These are phyloP conservation scores for Neofusicoccum sp. DNA, from an alignment of 2,329 filamentous ascomycete genomes.

Conservation along the genomic window DNA sequence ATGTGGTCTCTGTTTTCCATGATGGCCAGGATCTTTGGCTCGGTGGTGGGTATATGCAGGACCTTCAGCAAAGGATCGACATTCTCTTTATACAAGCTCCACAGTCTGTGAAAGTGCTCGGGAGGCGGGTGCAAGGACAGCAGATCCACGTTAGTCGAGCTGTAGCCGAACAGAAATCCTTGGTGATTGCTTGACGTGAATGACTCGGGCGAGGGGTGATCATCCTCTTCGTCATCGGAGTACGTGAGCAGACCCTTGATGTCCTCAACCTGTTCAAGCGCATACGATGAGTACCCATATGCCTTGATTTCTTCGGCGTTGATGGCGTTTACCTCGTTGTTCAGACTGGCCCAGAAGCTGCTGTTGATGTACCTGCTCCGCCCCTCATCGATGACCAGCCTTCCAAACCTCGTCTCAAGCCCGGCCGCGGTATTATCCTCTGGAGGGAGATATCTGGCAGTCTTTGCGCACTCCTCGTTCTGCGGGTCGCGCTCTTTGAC, in stretches of 20 bases:
- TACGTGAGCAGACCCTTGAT: conserved; percentile 66
- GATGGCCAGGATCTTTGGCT: conserved; percentile 63
- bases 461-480: conserved; percentile 26
- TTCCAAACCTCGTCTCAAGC: conserved; percentile 62
- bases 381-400: conserved; percentile 71
- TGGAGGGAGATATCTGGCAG: conserved; percentile 14
- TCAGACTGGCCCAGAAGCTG: conserved; percentile 75
- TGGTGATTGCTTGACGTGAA: conserved; percentile 56
- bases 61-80: conserved; percentile 74
- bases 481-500: conserved; percentile 24
- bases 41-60: conserved; percentile 69
- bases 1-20: conserved; percentile 62
- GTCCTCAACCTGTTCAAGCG: conserved; percentile 56
- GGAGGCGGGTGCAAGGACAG: conserved; percentile 65
- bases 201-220: conserved; percentile 45
- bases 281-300: conserved; percentile 11
- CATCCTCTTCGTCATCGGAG: conserved; percentile 63
- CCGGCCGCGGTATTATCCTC: conserved; percentile 36
- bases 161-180: conserved; percentile 72
- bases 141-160: conserved; percentile 70
- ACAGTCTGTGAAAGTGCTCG: conserved; percentile 67
- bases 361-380: conserved; percentile 74
- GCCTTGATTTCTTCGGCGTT: neutral
- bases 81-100: conserved; percentile 72
- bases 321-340: conserved; percentile 63